Evolutionary conservation across 177 flowering plant species (phyloP), one percentile per base, ranked within the genome.

Genomic region (Vitis hybrid): DNA sequence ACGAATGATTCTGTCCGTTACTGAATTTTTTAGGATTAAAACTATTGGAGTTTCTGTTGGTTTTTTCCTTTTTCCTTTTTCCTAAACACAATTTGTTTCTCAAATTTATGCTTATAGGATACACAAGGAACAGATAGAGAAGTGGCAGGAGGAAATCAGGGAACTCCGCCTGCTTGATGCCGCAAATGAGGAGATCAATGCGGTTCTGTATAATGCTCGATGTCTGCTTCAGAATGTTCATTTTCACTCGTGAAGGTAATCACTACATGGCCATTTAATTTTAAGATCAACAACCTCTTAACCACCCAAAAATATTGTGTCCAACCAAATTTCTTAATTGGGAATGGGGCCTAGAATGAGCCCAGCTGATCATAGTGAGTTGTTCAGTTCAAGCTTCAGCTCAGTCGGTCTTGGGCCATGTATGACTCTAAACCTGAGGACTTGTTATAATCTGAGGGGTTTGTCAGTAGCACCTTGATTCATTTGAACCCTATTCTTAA

Each of bases 121-220:
- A 31, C 96, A 92, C 75, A 86, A 80, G 80, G 95, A 90, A 67
- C 91, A 87, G 72, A 80, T 88, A 47, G 92, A 90, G 70, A 91
- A 89, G 77, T 94, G 95, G 98, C 90, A 90, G 73, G 92, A 92
- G 47, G 97, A 91, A 71, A 88, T 94, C 63, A 88, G 84, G 78
- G 91, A 87, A 77, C 74, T 91, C 73, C 80, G 91, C 63, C 51
- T 79, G 74, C 82, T 92, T 50, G 97, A 92, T 79, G 80, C 82
- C n/a, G 80, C 86, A 4, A 92, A 90, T 65, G 94, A 84, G 83
- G 92, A 89, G 72, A 73, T 73, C 63, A 75, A 75, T 69, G 79
- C 81, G 64, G 75, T 85, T 50, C 78, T 94, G 73, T 83, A 77
- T 28, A 86, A 89, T 76, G 96, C 92, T 69, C 86, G 79, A 66